Conservation (phyloP, 345 rosid species). For the Rhodamnia rubescens region DNA sequence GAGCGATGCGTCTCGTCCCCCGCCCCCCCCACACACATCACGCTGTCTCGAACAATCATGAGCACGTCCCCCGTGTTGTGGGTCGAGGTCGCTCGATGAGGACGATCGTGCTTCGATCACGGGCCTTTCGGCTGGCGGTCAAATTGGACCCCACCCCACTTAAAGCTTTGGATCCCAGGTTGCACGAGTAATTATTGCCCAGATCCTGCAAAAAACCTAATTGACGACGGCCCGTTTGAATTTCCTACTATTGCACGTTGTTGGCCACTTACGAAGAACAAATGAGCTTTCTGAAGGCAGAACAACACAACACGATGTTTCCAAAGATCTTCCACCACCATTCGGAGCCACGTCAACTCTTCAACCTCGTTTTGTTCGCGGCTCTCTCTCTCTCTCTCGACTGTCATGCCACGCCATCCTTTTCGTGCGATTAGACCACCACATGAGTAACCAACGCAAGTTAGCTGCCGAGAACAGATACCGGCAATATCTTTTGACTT, state of each 20-base stretch:
- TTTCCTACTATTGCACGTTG: too few relatives aligned
- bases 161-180: not conserved
- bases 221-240: too few relatives aligned
- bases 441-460: not conserved
- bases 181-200: not conserved
- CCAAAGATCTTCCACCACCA: not conserved
- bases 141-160: not conserved
- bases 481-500: not conserved
- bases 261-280: too few relatives aligned
- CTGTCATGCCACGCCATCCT: not conserved
- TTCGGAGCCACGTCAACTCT: not conserved
- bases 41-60: not conserved
- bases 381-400: not conserved
- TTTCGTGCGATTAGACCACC: not conserved
- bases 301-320: not conserved
- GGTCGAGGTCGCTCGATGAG: not conserved
- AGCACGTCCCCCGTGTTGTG: not conserved
- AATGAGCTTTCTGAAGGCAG: not conserved
- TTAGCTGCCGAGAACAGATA: not conserved
- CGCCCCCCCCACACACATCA: not conserved
- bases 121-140: not conserved
- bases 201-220: not conserved
- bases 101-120: not conserved
- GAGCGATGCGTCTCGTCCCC: not conserved
- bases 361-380: not conserved